Evolutionary conservation across 768 basidiomycete species (phyloP), one percentile per base, ranked within the genome.

Genomic region (Podaxis mareebaensis): DNA sequence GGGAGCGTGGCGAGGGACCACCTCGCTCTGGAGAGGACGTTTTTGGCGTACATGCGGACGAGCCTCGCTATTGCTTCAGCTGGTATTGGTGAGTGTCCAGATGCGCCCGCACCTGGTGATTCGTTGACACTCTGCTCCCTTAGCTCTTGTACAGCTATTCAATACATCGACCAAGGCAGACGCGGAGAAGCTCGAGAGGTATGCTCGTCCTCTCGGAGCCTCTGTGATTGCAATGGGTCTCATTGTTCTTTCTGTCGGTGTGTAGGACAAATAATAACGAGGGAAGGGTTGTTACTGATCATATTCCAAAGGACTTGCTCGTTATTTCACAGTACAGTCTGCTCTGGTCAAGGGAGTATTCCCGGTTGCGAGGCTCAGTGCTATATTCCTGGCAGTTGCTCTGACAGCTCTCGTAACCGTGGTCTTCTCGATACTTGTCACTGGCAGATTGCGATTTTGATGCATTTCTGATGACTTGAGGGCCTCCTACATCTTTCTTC

Each of bases 1-100:
- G 87, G 87, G 8, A 87, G 82, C 65, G 85, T 86, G 2, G 87
- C 87, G 7, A 79, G 87, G 10, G 87, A 89, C 66, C 87, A 89
- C 67, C 75, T 88, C 0, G 87, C 87, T 2, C 83, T 81, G 15
- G 87, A 88, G 67, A 76, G 87, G 53, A 88, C 87, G 2, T 88
- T 85, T 67, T 73, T 89, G 40, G 85, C 87, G 12, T 89, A 88
- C 66, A 76, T 86, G 54, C 78, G 87, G n/a, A 89, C 87, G 2
- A 87, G 86, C 67, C 75, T 89, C 53, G 81, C 84, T 1, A 77
- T 87, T 40, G 83, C 85, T 3, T 81, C 84, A 2, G 76, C 84
- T 4, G 87, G 86, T 36, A 85, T 89, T 39, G 86, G 85, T 86
- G 61, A 66, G 84, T 78, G 26, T 38, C 36, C 3, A 20, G 15